Evolutionary conservation across 371 early-diverging fungal species (phyloP).

Genomic region (Mortierella sp.): DNA sequence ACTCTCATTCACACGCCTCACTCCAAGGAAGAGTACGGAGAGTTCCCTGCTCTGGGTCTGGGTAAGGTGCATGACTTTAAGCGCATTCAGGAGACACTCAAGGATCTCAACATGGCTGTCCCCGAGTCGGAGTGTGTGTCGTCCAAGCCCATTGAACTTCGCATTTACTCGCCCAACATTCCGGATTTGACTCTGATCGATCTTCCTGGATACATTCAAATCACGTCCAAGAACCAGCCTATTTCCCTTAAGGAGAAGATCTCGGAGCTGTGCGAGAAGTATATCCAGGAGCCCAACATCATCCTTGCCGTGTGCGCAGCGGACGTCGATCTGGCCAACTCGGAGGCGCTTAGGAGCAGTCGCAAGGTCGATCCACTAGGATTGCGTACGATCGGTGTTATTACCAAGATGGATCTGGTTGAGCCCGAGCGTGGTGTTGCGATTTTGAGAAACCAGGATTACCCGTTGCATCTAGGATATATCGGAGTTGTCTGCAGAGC

Average conservation of each 20-base stretch:
- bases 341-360: constrained; percentile 95
- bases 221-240: constrained; percentile 96
- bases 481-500: constrained; percentile 97
- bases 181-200: constrained; percentile 98
- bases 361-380: constrained; percentile 96
- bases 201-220: constrained; percentile 98
- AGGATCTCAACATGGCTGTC: constrained; percentile 94
- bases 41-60: constrained; percentile 93
- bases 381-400: constrained; percentile 96
- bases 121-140: constrained; percentile 95
- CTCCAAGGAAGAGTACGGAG: constrained; percentile 90
- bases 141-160: constrained; percentile 93
- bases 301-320: constrained; percentile 98
- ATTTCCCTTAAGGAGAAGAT: constrained; percentile 93
- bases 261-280: constrained; percentile 93
- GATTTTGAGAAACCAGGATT: constrained; percentile 91
- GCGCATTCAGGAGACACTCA: constrained; percentile 90
- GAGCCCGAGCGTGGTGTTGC: constrained; percentile 87
- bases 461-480: constrained; percentile 96
- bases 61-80: constrained; percentile 90
- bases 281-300: constrained; percentile 94
- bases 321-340: constrained; percentile 99
- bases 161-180: constrained; percentile 93
- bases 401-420: constrained; percentile 99
- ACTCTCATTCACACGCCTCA: constrained; percentile 95